Evolutionary conservation across 257 asterid species (phyloP).

Genomic region (Linderniella brevidens): DNA sequence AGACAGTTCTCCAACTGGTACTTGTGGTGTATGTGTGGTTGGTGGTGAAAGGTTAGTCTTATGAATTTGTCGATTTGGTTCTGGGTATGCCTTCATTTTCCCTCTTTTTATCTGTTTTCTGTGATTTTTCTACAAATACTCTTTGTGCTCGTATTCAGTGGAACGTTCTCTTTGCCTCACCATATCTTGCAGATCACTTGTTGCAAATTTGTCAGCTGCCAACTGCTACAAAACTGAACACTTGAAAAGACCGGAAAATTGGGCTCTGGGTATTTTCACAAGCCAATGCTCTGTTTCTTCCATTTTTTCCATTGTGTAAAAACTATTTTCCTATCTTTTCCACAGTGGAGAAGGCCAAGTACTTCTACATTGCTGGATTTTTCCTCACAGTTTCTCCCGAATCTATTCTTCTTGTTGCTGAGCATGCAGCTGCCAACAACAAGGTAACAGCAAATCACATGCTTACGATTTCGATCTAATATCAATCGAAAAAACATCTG

Average conservation of each 20-base stretch:
- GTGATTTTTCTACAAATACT: no score
- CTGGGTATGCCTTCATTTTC: no score
- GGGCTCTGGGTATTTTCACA: slow-evolving; percentile 52
- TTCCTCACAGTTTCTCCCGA: slow-evolving; percentile 98
- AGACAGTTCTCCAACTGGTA: slow-evolving; percentile 84
- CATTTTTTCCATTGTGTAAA: no score
- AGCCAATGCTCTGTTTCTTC: not conserved
- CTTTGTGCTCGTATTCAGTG: no score
- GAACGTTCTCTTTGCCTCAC: no score
- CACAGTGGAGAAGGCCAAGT: slow-evolving; percentile 92
- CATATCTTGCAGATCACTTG: slow-evolving; percentile 49
- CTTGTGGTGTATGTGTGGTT: slow-evolving; percentile 81
- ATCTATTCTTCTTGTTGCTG: slow-evolving; percentile 80
- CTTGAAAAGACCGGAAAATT: slow-evolving; percentile 57
- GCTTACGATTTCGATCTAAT: not conserved
- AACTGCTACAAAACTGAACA: slow-evolving; percentile 78
- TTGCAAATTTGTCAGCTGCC: slow-evolving; percentile 83
- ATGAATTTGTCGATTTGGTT: no score
- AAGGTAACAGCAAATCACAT: slow-evolving; percentile 27
- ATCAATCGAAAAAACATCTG: slow-evolving; percentile 1
- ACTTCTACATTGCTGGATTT: slow-evolving; percentile 83
- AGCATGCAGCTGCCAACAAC: slow-evolving; percentile 83
- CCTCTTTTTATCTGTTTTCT: no score
- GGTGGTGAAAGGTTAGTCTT: slow-evolving; percentile 78
- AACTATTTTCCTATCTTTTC: not conserved